Conservation (phyloP, 768 basidiomycete species). For the Leucosporidium creatinivorum region DNA sequence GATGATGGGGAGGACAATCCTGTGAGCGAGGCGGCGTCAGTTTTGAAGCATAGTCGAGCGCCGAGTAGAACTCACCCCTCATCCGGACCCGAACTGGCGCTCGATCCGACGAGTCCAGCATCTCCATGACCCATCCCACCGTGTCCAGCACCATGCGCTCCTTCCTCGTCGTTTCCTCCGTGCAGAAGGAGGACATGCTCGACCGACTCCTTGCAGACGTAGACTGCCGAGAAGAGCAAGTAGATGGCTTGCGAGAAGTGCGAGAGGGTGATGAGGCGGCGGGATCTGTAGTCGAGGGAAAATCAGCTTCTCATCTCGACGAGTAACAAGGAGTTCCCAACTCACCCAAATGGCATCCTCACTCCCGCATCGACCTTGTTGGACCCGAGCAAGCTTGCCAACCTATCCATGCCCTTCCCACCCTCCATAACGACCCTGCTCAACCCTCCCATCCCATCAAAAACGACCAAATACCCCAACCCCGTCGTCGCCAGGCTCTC, state of each 20-base stretch:
- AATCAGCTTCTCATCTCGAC: not conserved
- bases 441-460: conserved; percentile 51
- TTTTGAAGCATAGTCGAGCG: not conserved
- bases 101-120: not conserved
- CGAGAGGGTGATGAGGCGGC: conserved; percentile 39
- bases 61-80: conserved; percentile 4
- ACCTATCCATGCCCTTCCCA: conserved; percentile 15
- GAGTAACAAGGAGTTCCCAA: conserved; percentile 40
- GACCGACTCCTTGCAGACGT: conserved; percentile 93
- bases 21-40: not conserved
- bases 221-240: conserved; percentile 85
- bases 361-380: conserved; percentile 38
- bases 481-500: conserved; percentile 84
- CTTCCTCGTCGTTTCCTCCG: conserved; percentile 15
- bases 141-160: conserved; percentile 34
- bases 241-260: conserved; percentile 84
- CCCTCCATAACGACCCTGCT: conserved; percentile 27
- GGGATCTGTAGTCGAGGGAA: conserved; percentile 20
- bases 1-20: not conserved
- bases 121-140: conserved; percentile 35
- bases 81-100: not conserved
- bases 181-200: conserved; percentile 70
- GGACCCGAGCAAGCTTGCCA: conserved; percentile 47
- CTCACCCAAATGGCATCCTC: conserved; percentile 59
- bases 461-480: conserved; percentile 92